phyloP scores from a whole-genome alignment of 352 stramenopile species.

The Pythium aphanidermatum region DNA sequence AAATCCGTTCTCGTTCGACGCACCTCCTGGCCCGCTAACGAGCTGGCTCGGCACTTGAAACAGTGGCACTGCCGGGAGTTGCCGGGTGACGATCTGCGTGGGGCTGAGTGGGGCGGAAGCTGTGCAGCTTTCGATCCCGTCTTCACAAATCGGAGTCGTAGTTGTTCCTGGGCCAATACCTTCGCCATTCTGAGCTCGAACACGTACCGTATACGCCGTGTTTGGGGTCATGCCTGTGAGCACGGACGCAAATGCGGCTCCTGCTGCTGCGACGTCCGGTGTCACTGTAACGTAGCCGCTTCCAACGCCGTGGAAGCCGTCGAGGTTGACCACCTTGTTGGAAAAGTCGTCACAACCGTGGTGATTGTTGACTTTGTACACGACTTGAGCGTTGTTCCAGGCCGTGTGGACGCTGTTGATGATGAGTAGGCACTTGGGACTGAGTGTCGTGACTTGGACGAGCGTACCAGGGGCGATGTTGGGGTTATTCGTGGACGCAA shows the following conservation, averaged over 20 bases:
- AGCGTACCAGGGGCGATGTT: slow-evolving; percentile 31
- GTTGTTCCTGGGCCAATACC: slow-evolving; percentile 50
- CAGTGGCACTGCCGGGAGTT: slow-evolving; percentile 45
- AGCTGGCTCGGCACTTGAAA: slow-evolving; percentile 50
- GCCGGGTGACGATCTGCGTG: slow-evolving; percentile 39
- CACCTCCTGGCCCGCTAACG: slow-evolving; percentile 16
- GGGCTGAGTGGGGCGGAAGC: slow-evolving; percentile 6
- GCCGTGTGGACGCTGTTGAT: slow-evolving; percentile 27
- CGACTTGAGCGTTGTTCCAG: slow-evolving; percentile 29
- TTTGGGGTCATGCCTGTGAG: slow-evolving; percentile 38
- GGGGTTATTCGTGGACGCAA: slow-evolving; percentile 35
- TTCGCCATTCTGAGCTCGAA: slow-evolving; percentile 83
- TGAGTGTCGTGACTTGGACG: slow-evolving; percentile 36
- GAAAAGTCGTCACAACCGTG: slow-evolving; percentile 72
- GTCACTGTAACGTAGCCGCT: slow-evolving; percentile 36
- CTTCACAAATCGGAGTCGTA: slow-evolving; percentile 84
- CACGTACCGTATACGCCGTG: slow-evolving; percentile 66
- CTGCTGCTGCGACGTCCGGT: slow-evolving; percentile 3
- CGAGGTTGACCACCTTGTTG: slow-evolving; percentile 22
- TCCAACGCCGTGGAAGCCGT: slow-evolving; percentile 36
- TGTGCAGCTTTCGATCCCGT: slow-evolving; percentile 75
- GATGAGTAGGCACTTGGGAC: slow-evolving; percentile 44
- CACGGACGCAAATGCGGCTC: slow-evolving; percentile 6
- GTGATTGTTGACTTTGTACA: slow-evolving; percentile 36
- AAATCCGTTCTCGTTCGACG: slow-evolving; percentile 54